Evolutionary conservation across 2,329 filamentous ascomycete genomes (phyloP).

Genomic region (Cadophora sp.): DNA sequence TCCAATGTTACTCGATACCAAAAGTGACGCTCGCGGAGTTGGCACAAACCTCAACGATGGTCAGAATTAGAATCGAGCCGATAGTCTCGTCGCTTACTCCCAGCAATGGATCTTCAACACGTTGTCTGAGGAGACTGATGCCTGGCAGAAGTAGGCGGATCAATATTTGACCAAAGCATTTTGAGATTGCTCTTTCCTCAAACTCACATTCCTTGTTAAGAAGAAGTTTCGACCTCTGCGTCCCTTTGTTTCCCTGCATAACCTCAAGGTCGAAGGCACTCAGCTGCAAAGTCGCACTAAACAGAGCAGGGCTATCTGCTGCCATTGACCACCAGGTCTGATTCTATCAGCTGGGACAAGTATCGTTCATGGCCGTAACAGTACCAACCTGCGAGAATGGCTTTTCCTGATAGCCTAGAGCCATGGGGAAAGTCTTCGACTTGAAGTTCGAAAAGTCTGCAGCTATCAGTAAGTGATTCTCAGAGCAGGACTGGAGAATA

Average conservation of each 20-base stretch:
- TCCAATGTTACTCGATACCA: not conserved
- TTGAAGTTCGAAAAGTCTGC: conserved; percentile 19
- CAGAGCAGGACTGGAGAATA: not conserved
- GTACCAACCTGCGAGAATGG: conserved; percentile 12
- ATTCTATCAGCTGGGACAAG: not conserved
- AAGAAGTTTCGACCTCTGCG: conserved; percentile 15
- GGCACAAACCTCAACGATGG: conserved; percentile 19
- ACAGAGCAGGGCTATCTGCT: conserved; percentile 15
- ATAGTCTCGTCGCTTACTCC: conserved; percentile 22
- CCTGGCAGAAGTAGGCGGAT: not conserved
- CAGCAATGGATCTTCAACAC: conserved; percentile 16
- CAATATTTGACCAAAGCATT: no score
- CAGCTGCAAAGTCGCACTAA: conserved; percentile 23
- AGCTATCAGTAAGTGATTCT: not conserved
- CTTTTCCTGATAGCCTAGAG: conserved; percentile 7
- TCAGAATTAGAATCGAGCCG: conserved; percentile 14
- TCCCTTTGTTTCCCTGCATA: not conserved
- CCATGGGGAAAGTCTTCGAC: conserved; percentile 14
- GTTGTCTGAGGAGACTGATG: conserved; percentile 18
- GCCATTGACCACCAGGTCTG: conserved; percentile 21
- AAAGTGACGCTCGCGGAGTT: not conserved
- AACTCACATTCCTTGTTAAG: conserved; percentile 18
- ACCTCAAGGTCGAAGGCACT: conserved; percentile 21
- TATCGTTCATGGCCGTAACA: no score
- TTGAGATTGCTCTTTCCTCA: no score